phyloP scores from a whole-genome alignment of 129 eudicot genomes.

The Ambrosia artemisiifolia region DNA sequence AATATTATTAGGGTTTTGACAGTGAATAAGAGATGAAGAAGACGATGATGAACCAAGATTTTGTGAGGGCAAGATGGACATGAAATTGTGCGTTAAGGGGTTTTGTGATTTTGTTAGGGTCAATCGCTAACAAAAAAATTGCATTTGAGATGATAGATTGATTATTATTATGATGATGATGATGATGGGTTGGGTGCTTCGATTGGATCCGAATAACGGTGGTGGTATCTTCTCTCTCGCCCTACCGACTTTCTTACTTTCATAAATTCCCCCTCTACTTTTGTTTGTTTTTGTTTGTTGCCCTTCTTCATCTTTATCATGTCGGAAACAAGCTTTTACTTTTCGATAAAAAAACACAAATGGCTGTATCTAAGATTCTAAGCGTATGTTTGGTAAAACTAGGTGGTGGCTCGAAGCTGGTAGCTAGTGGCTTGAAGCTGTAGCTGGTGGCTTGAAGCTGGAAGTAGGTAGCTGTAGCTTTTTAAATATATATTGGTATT shows the following conservation, averaged over 20 bases:
- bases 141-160: slow-evolving; percentile 5
- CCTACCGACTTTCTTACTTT: slow-evolving; percentile 8
- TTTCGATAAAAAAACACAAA: too few relatives aligned
- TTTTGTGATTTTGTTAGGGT: slow-evolving; percentile 8
- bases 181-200: not conserved
- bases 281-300: not conserved
- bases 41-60: slow-evolving; percentile 72
- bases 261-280: not conserved
- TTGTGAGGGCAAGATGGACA: slow-evolving; percentile 96
- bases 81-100: slow-evolving; percentile 39
- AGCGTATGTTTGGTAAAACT: too few relatives aligned
- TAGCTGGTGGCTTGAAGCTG: too few relatives aligned
- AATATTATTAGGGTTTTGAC: slow-evolving; percentile 43
- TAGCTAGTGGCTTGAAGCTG: too few relatives aligned
- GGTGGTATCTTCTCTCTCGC: not conserved
- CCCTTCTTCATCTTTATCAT: not conserved
- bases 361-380: too few relatives aligned
- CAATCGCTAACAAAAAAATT: slow-evolving; percentile 13
- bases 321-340: not conserved
- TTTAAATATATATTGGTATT: too few relatives aligned
- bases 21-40: slow-evolving; percentile 12
- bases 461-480: too few relatives aligned
- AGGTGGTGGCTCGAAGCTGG: too few relatives aligned
- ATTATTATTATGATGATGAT: not conserved
- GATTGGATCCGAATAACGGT: slow-evolving; percentile 15